phyloP scores from a whole-genome alignment of 2,329 filamentous ascomycete species.

The Arachnomyces sp. region DNA sequence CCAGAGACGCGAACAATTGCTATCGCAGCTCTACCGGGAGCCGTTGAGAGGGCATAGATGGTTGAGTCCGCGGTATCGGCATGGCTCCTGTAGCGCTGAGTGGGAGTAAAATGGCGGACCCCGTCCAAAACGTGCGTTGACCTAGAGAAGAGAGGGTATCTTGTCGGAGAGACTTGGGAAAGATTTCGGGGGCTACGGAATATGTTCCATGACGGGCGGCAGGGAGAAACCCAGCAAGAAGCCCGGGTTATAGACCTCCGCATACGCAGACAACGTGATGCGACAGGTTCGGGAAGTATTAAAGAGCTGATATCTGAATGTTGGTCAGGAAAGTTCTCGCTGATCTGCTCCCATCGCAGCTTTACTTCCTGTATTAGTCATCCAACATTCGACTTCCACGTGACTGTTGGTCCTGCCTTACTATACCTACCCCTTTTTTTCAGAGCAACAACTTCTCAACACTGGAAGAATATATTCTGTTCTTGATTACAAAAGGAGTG shows the following conservation, averaged over 20 bases:
- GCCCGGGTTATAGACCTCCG: constrained; percentile 16
- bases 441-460: too few species aligned
- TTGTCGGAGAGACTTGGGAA: neutral
- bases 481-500: too few species aligned
- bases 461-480: too few species aligned
- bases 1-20: constrained; percentile 85
- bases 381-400: too few species aligned
- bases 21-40: constrained; percentile 76
- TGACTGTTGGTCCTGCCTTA: too few species aligned
- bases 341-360: too few species aligned
- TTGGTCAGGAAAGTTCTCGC: too few species aligned
- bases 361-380: too few species aligned
- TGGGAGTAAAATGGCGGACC: constrained; percentile 19
- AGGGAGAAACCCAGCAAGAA: constrained; percentile 20
- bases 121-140: neutral
- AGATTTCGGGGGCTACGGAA: constrained; percentile 1
- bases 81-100: constrained; percentile 11
- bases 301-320: too few species aligned
- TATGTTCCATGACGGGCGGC: constrained; percentile 18
- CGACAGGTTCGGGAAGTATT: too few species aligned
- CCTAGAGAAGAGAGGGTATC: neutral
- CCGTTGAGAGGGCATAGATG: constrained; percentile 88
- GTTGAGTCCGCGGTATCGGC: constrained; percentile 42
- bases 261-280: constrained; percentile 20
- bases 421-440: too few species aligned